phyloP scores from a whole-genome alignment of 2,329 filamentous ascomycete species.

The Teratosphaeria epicoccoides region DNA sequence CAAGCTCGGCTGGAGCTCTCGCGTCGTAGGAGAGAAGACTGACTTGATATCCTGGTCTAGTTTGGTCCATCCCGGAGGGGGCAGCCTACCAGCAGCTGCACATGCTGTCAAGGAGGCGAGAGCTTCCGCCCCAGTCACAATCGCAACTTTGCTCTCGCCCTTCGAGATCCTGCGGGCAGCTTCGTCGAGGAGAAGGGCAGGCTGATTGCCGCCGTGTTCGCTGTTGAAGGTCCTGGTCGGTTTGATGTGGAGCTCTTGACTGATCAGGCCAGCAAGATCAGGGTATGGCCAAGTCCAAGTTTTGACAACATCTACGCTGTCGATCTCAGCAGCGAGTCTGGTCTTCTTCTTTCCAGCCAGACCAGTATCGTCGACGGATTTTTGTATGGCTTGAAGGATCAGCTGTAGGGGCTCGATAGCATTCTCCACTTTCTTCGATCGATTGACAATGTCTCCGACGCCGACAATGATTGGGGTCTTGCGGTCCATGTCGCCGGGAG shows the following conservation, averaged over 20 bases:
- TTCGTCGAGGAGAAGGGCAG: constrained; percentile 52
- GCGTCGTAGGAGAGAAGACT: constrained; percentile 43
- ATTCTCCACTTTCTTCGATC: constrained; percentile 39
- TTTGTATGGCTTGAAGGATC: constrained; percentile 46
- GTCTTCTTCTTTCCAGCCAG: constrained; percentile 18
- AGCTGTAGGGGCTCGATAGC: constrained; percentile 50
- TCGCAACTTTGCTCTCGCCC: constrained; percentile 45
- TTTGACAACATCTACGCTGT: constrained; percentile 50
- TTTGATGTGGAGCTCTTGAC: constrained; percentile 38
- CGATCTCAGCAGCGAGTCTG: constrained; percentile 38
- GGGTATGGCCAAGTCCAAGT: constrained; percentile 58
- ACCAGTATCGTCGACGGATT: constrained; percentile 42
- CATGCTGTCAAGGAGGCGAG: constrained; percentile 45
- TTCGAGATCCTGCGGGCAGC: constrained; percentile 47
- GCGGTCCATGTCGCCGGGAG: not conserved
- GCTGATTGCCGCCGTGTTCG: constrained; percentile 54
- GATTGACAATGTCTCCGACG: constrained; percentile 52
- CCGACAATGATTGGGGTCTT: constrained; percentile 49
- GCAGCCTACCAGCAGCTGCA: constrained; percentile 41
- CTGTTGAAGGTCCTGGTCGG: constrained; percentile 41
- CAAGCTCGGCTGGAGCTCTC: constrained; percentile 30
- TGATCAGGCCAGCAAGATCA: constrained; percentile 46
- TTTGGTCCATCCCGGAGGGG: constrained; percentile 50
- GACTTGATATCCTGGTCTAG: constrained; percentile 36
- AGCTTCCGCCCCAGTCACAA: constrained; percentile 55